Evolutionary conservation across 139 green algal species (phyloP), one percentile per base, ranked within the genome.

Genomic region (Zygnema circumcarinatum): DNA sequence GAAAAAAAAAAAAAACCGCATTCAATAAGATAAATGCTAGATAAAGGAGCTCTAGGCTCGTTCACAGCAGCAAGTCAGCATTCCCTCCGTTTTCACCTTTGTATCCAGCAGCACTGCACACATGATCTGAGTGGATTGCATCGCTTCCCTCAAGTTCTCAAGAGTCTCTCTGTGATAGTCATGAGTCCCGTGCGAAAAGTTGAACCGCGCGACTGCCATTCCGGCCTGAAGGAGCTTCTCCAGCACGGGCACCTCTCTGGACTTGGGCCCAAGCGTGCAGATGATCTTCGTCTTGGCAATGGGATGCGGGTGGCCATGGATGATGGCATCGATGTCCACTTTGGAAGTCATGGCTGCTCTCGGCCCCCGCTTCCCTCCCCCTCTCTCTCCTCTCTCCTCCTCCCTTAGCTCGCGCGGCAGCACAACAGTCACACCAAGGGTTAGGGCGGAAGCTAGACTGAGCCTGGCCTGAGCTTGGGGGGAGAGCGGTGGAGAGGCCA

Each of bases 51-150:
- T n/a, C n/a, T n/a, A n/a, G n/a, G n/a, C n/a, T n/a, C n/a, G n/a
- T n/a, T n/a, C n/a, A n/a, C n/a, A n/a, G n/a, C n/a, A n/a, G n/a
- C n/a, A n/a, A n/a, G n/a, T n/a, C n/a, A n/a, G n/a, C n/a, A n/a
- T n/a, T n/a, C n/a, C n/a, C n/a, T n/a, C n/a, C n/a, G 29, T 75
- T 2, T 31, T 25, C 33, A 87, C 81, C 81, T 99, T 99, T 42
- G 97, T 99, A 88, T 99, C 97, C 25, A 99, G 95, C 95, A 99
- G 97, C 2, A 98, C 95, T 7, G 97, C 96, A 89, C 96, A 99
- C 94, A 98, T 97, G 74, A 98, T 98, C 31, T 94, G 90, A 0
- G 97, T 98, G 91, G 98, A 97, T 31, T 86, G 39, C 95, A 96
- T 88, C 33, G 91, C 91, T 31, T 92, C 52, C 3, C 95, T 90